These are phyloP conservation scores for Lasiosphaeria miniovina DNA, from an alignment of 495 filamentous ascomycete genomes.

Conservation along the genomic window DNA sequence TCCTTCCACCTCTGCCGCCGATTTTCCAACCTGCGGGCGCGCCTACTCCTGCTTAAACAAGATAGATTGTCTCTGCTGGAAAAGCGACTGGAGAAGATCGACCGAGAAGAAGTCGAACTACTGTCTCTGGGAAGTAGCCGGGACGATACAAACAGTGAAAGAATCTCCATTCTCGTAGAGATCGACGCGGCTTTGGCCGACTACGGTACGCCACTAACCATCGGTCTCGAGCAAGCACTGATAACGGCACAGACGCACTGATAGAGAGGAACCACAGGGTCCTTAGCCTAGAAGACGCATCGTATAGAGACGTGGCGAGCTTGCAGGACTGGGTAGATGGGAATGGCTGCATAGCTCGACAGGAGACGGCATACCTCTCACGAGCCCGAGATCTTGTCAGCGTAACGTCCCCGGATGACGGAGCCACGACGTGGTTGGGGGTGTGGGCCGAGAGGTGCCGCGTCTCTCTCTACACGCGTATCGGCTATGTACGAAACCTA, in stretches of 20 bases:
- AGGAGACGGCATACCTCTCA: conserved; percentile 31
- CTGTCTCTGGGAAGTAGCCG: conserved; percentile 16
- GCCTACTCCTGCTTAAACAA: conserved; percentile 29
- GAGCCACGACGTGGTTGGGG: neutral
- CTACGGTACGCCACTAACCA: conserved; percentile 26
- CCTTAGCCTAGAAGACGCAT: conserved; percentile 15
- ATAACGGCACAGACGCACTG: neutral
- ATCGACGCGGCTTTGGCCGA: conserved; percentile 22
- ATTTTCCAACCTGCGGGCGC: conserved; percentile 27
- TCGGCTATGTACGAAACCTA: conserved; percentile 1
- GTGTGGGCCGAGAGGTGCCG: neutral
- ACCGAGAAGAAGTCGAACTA: conserved; percentile 25
- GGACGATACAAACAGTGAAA: conserved; percentile 26
- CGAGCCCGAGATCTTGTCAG: conserved; percentile 23
- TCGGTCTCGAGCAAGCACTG: conserved; percentile 5
- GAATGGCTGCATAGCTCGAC: conserved; percentile 24
- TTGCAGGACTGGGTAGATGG: conserved; percentile 31
- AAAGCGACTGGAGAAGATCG: conserved; percentile 28
- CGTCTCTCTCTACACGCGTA: neutral
- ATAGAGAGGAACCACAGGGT: neutral
- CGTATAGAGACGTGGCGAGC: conserved; percentile 19
- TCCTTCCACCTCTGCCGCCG: conserved; percentile 30
- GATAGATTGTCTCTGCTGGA: conserved; percentile 34
- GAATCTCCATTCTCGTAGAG: conserved; percentile 20
- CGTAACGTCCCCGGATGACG: conserved; percentile 11